A percentile compares a stretch with the other conserved stretches of the same genome.
phyloP scores from a whole-genome alignment of 805 yeast genomes.

The Candida arabinofermentans region DNA sequence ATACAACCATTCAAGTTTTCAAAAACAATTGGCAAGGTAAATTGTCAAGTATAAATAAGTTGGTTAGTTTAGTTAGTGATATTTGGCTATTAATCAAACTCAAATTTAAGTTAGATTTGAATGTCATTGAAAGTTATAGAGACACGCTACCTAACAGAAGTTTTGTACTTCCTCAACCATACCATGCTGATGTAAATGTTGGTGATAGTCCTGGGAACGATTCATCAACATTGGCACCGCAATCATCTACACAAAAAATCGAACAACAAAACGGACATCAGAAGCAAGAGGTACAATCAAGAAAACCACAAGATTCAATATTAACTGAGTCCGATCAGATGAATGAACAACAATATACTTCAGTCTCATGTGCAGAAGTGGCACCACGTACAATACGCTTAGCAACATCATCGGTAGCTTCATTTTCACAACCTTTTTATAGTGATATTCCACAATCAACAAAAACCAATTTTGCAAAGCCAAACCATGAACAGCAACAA shows the following conservation, averaged over 20 bases:
- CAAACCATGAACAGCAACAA: background rate
- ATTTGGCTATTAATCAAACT: conserved; percentile 23
- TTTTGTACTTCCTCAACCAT: conserved; percentile 8
- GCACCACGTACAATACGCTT: conserved; percentile 15
- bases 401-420: background rate
- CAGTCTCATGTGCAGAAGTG: conserved; percentile 21
- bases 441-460: background rate
- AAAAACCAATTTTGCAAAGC: background rate
- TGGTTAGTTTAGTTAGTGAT: conserved; percentile 17
- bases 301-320: too few relatives aligned
- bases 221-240: background rate
- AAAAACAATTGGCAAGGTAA: conserved; percentile 23
- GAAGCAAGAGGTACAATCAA: background rate
- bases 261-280: background rate
- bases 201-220: background rate
- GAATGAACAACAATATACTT: conserved; percentile 4
- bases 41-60: conserved; percentile 21
- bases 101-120: conserved; percentile 12
- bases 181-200: background rate
- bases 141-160: background rate
- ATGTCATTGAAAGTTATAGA: background rate
- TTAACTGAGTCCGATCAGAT: too few relatives aligned
- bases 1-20: conserved; percentile 16
- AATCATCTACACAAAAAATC: background rate
- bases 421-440: background rate